Base-by-base conservation (phyloP, 805 yeast species). In the Martiniozyma abietophila region DNA sequence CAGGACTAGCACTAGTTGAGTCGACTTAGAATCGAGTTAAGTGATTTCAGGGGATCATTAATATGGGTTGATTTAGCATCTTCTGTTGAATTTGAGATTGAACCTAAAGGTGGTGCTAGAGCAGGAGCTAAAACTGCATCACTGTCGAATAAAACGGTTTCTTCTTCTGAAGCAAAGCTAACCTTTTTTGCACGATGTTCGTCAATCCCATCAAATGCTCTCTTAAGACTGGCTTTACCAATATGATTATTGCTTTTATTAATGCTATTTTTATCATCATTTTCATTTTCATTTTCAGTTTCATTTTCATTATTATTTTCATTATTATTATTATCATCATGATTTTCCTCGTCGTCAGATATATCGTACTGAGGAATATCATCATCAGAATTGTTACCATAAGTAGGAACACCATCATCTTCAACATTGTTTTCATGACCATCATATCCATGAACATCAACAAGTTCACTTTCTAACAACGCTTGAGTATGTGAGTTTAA, bases 361-460 rank as follows among this genome's bases (percentile, higher is more conserved):
- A 20, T 27, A n/a, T 18, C 30, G 8, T 37, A 22, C 6, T 22
- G 24, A 22, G n/a, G 24, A 38, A 16, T 35, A 26, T 38, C 41
- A 12, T 49, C 51, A n/a, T 42, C 48, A 27, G 39, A 42, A 25
- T 41, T 46, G 14, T 44, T 42, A 18, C 39, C 47, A 14, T 25
- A 32, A 14, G 12, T 14, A 12, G 23, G 29, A 23, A 33, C 25
- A 27, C 31, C 27, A 19, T 30, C 34, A 15, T 25, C 19, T 22
- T 38, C 26, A 24, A 19, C 18, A 17, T 25, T 18, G 6, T 16
- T 34, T 5, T 19, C 30, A 2, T 23, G 35, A 8, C 22, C 30
- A 15, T 29, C 25, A 18, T 34, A 34, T 6, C 7, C 26, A 4
- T 27, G 35, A 12, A 28, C 29, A 17, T 27, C 34, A 14, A 27